Percentiles rank a stretch among this genome's conserved stretches.
These are phyloP conservation scores for Fragilaria radians DNA, from an alignment of 108 stramenopile genomes.

Conservation along the genomic window DNA sequence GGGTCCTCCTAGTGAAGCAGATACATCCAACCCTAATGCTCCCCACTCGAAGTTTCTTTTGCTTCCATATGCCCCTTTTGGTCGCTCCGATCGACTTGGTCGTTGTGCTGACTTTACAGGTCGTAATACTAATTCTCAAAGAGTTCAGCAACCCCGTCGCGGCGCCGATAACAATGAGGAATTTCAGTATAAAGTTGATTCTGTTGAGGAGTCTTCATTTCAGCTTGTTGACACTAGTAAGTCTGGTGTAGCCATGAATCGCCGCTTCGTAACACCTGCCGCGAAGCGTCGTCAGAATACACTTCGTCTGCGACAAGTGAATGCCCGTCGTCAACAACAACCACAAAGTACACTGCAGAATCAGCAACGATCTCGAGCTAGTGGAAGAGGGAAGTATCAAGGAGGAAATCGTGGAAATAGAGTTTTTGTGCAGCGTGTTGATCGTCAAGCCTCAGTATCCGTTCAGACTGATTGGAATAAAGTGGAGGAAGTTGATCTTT, in stretches of 20 bases:
- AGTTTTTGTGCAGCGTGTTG: slow-evolving; percentile 27
- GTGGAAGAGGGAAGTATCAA: slow-evolving; percentile 10
- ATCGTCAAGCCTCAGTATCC: slow-evolving; percentile 79
- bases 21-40: slow-evolving; percentile 27
- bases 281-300: slow-evolving; percentile 46
- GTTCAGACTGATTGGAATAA: slow-evolving; percentile 83
- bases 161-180: slow-evolving; percentile 33
- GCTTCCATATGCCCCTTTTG: slow-evolving; percentile 92
- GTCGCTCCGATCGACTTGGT: slow-evolving; percentile 83
- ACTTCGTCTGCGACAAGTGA: slow-evolving; percentile 57
- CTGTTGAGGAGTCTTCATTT: slow-evolving; percentile 71
- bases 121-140: slow-evolving; percentile 19
- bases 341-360: slow-evolving; percentile 8
- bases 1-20: slow-evolving; percentile 53
- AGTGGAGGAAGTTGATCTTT: slow-evolving; percentile 93
- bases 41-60: slow-evolving; percentile 53
- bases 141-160: slow-evolving; percentile 20
- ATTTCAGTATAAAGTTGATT: slow-evolving; percentile 71
- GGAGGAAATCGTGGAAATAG: slow-evolving; percentile 13
- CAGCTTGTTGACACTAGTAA: slow-evolving; percentile 91
- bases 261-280: slow-evolving; percentile 60
- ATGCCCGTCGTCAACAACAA: slow-evolving; percentile 62
- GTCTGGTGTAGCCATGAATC: slow-evolving; percentile 32
- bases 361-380: background rate
- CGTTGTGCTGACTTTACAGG: slow-evolving; percentile 80